Conservation (phyloP, 345 rosid genomes). For the Pistacia vera region DNA sequence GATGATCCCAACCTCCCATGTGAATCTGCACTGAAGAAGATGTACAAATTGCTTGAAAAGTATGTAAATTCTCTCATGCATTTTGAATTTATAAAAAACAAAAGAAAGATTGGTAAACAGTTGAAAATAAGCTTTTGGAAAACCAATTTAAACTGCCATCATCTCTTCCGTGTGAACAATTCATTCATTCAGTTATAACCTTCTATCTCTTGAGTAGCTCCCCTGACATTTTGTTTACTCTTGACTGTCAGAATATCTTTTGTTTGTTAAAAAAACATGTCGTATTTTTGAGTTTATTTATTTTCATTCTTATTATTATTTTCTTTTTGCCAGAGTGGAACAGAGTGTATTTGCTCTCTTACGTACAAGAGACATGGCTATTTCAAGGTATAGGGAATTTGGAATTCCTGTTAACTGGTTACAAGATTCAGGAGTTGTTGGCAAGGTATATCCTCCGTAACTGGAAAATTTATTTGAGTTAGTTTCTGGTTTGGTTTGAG, state of each 20-base stretch:
- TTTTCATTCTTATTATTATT: neutral
- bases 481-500: neutral
- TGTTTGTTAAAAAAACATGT: conserved; percentile 3
- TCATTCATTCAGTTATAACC: neutral
- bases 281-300: conserved; percentile 11
- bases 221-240: neutral
- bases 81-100: conserved; percentile 4
- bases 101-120: neutral
- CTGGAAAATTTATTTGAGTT: neutral
- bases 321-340: conserved; percentile 64
- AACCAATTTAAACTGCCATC: neutral
- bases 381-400: conserved; percentile 80
- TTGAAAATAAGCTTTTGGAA: conserved; percentile 5
- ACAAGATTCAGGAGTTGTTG: conserved; percentile 83
- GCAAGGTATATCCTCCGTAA: conserved; percentile 62
- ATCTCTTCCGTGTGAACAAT: conserved; percentile 4
- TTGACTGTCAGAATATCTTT: neutral
- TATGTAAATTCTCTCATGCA: conserved; percentile 38
- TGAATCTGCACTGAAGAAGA: conserved; percentile 88
- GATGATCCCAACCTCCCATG: conserved; percentile 87
- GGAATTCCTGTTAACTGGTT: conserved; percentile 92
- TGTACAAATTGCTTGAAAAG: conserved; percentile 96
- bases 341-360: conserved; percentile 87
- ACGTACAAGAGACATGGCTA: conserved; percentile 96
- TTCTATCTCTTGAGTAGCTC: neutral